Conservation (phyloP, 176 grass and related monocot genomes). For the Eleusine coracana region DNA sequence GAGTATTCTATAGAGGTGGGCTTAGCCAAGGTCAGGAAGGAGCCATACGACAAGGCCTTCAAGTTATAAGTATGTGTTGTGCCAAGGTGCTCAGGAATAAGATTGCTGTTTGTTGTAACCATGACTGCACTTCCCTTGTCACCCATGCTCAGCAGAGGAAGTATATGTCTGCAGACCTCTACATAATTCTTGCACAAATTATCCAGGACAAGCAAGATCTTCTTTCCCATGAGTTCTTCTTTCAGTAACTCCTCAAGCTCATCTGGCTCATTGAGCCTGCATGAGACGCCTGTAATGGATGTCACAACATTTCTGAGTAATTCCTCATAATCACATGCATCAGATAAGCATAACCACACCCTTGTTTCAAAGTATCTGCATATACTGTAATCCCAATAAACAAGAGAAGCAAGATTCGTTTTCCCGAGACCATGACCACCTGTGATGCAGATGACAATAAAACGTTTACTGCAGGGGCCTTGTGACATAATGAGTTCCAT, state of each 20-base stretch:
- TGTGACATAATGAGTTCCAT: slow-evolving; percentile 20
- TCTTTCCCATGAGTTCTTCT: slow-evolving; percentile 41
- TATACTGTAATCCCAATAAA: slow-evolving; percentile 16
- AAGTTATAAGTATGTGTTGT: slow-evolving; percentile 25
- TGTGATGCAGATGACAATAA: slow-evolving; percentile 24
- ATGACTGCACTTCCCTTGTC: slow-evolving; percentile 35
- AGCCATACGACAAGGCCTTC: slow-evolving; percentile 10
- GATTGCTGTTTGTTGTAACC: slow-evolving; percentile 26
- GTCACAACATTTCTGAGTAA: slow-evolving; percentile 29
- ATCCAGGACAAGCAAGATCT: slow-evolving; percentile 44
- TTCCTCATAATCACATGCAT: slow-evolving; percentile 22
- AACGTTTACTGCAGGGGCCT: not conserved
- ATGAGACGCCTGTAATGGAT: slow-evolving; percentile 31
- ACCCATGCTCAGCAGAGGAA: not conserved
- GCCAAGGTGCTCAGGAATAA: slow-evolving; percentile 1
- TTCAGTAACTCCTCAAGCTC: slow-evolving; percentile 34
- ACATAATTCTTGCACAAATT: slow-evolving; percentile 28
- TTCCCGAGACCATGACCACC: slow-evolving; percentile 41
- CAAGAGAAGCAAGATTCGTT: slow-evolving; percentile 27
- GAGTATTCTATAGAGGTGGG: not conserved
- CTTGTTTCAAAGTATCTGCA: slow-evolving; percentile 23
- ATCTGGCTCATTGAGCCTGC: slow-evolving; percentile 14
- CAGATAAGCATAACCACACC: slow-evolving; percentile 31
- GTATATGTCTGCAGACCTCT: slow-evolving; percentile 10
- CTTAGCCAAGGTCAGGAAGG: slow-evolving; percentile 6